Base-by-base conservation (phyloP, 768 basidiomycete species). In the Boletus fagicola region DNA sequence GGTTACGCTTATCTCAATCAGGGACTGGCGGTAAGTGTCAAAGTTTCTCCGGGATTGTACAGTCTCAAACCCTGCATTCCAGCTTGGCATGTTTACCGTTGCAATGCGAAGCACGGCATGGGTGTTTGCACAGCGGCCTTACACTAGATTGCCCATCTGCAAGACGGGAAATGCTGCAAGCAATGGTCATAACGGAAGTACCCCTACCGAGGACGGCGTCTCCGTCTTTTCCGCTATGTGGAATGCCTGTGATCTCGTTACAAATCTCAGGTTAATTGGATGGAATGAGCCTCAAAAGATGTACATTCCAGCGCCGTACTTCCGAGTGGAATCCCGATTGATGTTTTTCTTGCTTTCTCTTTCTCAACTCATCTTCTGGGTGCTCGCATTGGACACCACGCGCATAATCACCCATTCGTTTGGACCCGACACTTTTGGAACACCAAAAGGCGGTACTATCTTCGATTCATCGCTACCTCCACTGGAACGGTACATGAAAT, bases 351-450 rank as follows among this genome's bases (percentile, higher is more conserved):
- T 65, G 2, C 51, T 63, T 48, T 62, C 62, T 33, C 33, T 67
- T 16, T 38, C 30, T 38, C 69, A 55, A 18, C 9, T 57, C 22
- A 1, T 52, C 28, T 12, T 62, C 20, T 57, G 49, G 26, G 16
- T 13, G n/a, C 2, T 61, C 42, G 52, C 20, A 15, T 55, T 36
- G 35, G 69, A 69, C 33, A 18, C 15, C 13, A 0, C 54, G 24
- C 13, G 24, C 12, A 28, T 3, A 43, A 54, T 8, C 13, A 15
- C 46, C 24, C 45, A 45, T 12, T 53, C 48, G 0, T 74, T 83
- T 49, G 72, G 74, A 13, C 78, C 79, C 2, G 62, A 69, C 5
- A 77, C 78, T 3, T 69, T 83, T 63, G 68, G 70, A 33, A 61
- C 64, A 16, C 57, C 66, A 8, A 38, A 60, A 5, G 77, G 76